phyloP scores from a whole-genome alignment of 1,284 basidiomycete genomes.

The Kwoniella shivajii region DNA sequence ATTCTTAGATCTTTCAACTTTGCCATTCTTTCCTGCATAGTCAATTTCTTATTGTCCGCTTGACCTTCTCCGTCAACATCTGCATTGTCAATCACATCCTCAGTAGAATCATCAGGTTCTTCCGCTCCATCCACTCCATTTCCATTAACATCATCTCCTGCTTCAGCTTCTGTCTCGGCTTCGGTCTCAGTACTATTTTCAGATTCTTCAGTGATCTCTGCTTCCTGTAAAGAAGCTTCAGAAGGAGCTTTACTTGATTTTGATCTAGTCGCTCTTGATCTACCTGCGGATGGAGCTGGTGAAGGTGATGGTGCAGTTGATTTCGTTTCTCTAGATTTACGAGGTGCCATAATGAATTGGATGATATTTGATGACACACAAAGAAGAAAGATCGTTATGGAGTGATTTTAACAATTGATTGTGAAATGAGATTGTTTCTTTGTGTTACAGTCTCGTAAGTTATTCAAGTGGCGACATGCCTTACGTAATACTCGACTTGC shows the following conservation, averaged over 20 bases:
- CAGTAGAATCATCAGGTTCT: too few relatives aligned
- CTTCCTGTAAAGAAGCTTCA: constrained; percentile 1
- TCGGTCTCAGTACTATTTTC: background rate
- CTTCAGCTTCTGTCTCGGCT: constrained; percentile 1
- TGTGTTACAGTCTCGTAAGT: too few relatives aligned
- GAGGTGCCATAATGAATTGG: constrained; percentile 16
- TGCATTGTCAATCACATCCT: background rate
- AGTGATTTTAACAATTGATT: too few relatives aligned
- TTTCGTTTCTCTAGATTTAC: constrained; percentile 20
- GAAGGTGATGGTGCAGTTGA: constrained; percentile 25
- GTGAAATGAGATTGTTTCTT: too few relatives aligned
- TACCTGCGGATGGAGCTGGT: constrained; percentile 9
- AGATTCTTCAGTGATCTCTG: background rate
- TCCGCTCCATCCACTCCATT: background rate
- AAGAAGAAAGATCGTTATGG: too few relatives aligned
- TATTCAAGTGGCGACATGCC: too few relatives aligned
- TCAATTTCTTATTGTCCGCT: constrained; percentile 4
- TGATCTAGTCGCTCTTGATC: background rate
- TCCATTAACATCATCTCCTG: constrained; percentile 1
- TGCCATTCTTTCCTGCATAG: constrained; percentile 14
- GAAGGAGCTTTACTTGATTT: constrained; percentile 12
- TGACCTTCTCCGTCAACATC: background rate
- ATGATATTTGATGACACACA: too few relatives aligned
- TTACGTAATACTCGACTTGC: too few relatives aligned
- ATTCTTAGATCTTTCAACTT: constrained; percentile 25